These are phyloP conservation scores for Porcisia hertigi DNA, from an alignment of 208 protist species.

Conservation along the genomic window DNA sequence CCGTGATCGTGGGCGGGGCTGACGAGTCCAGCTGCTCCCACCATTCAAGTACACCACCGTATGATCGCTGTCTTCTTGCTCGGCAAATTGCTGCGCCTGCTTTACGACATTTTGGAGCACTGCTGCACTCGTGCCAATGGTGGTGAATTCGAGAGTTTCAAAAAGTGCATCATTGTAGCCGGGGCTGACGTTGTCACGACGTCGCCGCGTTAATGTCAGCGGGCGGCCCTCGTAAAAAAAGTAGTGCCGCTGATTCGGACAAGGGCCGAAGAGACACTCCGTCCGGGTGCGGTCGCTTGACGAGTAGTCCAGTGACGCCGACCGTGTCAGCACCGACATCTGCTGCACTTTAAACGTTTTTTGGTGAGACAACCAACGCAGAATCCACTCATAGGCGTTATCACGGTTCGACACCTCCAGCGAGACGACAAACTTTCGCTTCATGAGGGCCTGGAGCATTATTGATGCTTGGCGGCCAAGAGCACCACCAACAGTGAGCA, in stretches of 20 bases:
- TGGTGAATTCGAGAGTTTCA: conserved; percentile 80
- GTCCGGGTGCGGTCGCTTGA: conserved; percentile 65
- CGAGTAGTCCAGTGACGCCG: conserved; percentile 47
- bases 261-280: conserved; percentile 74
- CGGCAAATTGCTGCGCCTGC: conserved; percentile 63
- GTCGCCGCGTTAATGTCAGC: conserved; percentile 74
- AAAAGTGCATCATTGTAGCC: conserved; percentile 79
- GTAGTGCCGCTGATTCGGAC: conserved; percentile 77
- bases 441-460: conserved; percentile 43
- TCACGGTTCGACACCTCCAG: conserved; percentile 86
- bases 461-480: conserved; percentile 44
- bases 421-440: conserved; percentile 77
- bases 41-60: conserved; percentile 87
- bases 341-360: conserved; percentile 73
- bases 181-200: conserved; percentile 53
- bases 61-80: conserved; percentile 68
- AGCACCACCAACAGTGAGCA: conserved; percentile 74
- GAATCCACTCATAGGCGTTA: conserved; percentile 81
- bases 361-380: conserved; percentile 81
- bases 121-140: conserved; percentile 50
- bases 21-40: conserved; percentile 74
- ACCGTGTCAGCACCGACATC: conserved; percentile 71
- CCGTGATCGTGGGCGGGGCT: conserved; percentile 65
- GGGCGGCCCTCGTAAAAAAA: conserved; percentile 81
- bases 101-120: conserved; percentile 76